phyloP scores from a whole-genome alignment of 1,284 basidiomycete species.

The Marasmius fiardii region DNA sequence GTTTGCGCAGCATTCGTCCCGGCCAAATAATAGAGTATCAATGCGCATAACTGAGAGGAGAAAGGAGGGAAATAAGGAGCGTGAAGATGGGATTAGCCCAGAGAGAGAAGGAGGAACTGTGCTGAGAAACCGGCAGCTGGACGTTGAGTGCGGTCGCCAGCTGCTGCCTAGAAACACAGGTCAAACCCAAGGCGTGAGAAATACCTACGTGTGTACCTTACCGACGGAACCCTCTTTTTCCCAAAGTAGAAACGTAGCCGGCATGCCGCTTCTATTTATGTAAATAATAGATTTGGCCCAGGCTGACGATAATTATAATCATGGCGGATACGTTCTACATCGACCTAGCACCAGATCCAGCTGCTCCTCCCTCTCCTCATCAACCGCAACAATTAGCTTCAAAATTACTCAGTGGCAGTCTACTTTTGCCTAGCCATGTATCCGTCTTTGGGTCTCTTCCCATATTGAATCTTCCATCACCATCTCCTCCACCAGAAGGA shows the following conservation, averaged over 20 bases:
- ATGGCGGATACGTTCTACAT: conserved; percentile 44
- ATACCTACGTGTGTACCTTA: neutral
- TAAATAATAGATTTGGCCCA: too few species aligned
- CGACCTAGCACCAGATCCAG: conserved; percentile 40
- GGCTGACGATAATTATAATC: neutral
- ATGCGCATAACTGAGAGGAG: conserved; percentile 43
- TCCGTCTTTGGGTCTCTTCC: conserved; percentile 23
- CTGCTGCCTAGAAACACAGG: neutral
- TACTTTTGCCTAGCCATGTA: conserved; percentile 47
- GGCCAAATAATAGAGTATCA: conserved; percentile 39
- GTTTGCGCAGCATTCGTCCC: conserved; percentile 35
- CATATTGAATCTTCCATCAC: conserved; percentile 8
- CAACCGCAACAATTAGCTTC: neutral
- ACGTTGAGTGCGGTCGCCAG: conserved; percentile 3
- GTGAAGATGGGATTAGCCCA: conserved; percentile 26
- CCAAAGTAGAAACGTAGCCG: neutral
- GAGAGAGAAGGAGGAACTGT: conserved; percentile 6
- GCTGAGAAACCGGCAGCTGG: conserved; percentile 12
- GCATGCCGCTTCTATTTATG: neutral
- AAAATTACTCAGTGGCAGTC: conserved; percentile 11
- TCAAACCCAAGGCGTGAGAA: neutral
- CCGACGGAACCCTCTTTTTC: neutral
- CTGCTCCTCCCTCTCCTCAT: conserved; percentile 16
- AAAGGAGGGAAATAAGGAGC: conserved; percentile 28
- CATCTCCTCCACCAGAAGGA: conserved; percentile 25